phyloP scores from a whole-genome alignment of 805 yeast genomes.

The Lachancea quebecensis region DNA sequence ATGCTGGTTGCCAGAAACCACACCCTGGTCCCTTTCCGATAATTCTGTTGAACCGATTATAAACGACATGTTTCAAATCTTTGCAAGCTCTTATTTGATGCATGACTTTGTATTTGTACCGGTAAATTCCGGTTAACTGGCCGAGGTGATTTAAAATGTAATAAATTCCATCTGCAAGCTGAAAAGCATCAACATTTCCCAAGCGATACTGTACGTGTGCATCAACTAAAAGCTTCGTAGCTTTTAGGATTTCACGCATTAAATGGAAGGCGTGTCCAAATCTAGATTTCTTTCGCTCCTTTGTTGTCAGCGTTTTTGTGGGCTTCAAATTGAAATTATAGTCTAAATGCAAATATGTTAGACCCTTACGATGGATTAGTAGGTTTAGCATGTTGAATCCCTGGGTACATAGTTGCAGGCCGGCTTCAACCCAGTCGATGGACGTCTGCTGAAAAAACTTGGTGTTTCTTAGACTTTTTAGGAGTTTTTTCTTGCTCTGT shows the following conservation, averaged over 20 bases:
- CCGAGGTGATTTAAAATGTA: constrained; percentile 91
- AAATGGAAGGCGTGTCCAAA: constrained; percentile 96
- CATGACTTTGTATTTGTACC: constrained; percentile 97
- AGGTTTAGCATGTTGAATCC: constrained; percentile 91
- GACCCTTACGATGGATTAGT: constrained; percentile 81
- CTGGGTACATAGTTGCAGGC: constrained; percentile 85
- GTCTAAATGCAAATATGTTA: constrained; percentile 88
- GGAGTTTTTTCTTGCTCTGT: constrained; percentile 48
- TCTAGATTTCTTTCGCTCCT: constrained; percentile 90
- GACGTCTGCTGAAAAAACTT: constrained; percentile 87
- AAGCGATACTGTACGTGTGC: constrained; percentile 86
- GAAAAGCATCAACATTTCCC: constrained; percentile 88
- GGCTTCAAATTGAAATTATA: constrained; percentile 95
- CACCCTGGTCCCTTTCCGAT: constrained; percentile 98
- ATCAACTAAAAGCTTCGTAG: constrained; percentile 83
- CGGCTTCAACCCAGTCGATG: constrained; percentile 98
- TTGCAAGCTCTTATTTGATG: constrained; percentile 95
- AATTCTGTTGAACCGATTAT: constrained; percentile 71
- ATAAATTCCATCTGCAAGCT: constrained; percentile 89
- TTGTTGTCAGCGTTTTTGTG: constrained; percentile 90
- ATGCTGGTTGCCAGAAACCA: constrained; percentile 99
- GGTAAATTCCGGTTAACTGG: constrained; percentile 90
- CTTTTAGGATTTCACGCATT: constrained; percentile 79
- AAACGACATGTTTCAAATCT: constrained; percentile 88
- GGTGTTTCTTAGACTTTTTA: constrained; percentile 64